phyloP scores from a whole-genome alignment of 2,329 filamentous ascomycete species.

The Aspergillus ibericus region DNA sequence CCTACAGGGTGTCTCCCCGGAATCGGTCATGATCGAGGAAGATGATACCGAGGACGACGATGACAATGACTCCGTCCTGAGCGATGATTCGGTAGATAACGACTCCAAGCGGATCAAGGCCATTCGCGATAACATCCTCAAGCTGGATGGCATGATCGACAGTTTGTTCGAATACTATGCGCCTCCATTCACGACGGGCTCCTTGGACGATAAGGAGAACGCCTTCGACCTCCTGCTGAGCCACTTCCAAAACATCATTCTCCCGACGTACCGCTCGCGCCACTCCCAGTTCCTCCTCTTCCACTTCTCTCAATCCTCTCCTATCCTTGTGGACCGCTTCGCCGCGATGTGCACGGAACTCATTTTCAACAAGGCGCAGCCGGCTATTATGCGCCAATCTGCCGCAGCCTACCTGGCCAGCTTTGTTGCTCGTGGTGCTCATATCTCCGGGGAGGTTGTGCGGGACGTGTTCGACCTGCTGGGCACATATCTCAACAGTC shows the following conservation, averaged over 20 bases:
- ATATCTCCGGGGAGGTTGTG: constrained; percentile 74
- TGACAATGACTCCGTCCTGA: constrained; percentile 62
- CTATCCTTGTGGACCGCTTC: constrained; percentile 77
- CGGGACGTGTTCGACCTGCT: constrained; percentile 79
- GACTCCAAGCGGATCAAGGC: constrained; percentile 58
- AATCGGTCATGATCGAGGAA: constrained; percentile 33
- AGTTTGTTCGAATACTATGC: constrained; percentile 82
- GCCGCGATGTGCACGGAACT: constrained; percentile 73
- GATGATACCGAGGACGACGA: constrained; percentile 56
- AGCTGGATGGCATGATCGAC: constrained; percentile 88
- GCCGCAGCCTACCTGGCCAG: constrained; percentile 91
- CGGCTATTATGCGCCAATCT: constrained; percentile 74
- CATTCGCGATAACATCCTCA: constrained; percentile 79
- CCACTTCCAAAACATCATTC: constrained; percentile 83
- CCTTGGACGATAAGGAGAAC: constrained; percentile 67
- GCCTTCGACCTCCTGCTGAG: constrained; percentile 76
- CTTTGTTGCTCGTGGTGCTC: constrained; percentile 86
- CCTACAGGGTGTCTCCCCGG: constrained; percentile 50
- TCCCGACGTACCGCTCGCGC: constrained; percentile 86
- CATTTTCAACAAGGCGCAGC: constrained; percentile 67
- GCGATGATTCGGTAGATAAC: constrained; percentile 58
- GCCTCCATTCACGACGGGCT: constrained; percentile 67
- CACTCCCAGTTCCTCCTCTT: constrained; percentile 96
- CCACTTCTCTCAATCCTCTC: constrained; percentile 84
- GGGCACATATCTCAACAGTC: constrained; percentile 71